phyloP scores from a whole-genome alignment of 768 basidiomycete species.

The Leccinum ochraceum region DNA sequence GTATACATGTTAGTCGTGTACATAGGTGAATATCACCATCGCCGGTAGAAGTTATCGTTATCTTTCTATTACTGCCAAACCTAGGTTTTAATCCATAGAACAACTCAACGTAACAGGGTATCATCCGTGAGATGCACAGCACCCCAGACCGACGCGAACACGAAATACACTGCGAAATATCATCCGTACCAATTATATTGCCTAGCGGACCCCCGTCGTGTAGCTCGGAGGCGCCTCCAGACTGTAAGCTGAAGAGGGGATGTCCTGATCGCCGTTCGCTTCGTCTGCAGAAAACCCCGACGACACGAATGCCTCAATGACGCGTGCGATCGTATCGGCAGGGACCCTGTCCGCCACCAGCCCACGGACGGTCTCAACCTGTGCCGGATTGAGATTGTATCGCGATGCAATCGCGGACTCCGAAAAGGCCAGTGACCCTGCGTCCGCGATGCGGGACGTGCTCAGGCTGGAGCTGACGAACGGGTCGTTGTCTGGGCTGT shows the following conservation, averaged over 20 bases:
- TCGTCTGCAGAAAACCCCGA: background rate
- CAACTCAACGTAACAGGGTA: too few relatives aligned
- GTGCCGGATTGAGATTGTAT: conserved; percentile 12
- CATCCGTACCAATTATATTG: too few relatives aligned
- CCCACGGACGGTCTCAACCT: conserved; percentile 15
- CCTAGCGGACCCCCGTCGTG: conserved; percentile 6
- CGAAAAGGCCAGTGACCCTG: background rate
- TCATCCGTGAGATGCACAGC: too few relatives aligned
- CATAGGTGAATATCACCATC: too few relatives aligned
- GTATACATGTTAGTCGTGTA: too few relatives aligned
- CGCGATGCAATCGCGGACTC: background rate
- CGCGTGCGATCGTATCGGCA: conserved; percentile 16
- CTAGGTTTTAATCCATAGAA: too few relatives aligned
- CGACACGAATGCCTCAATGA: conserved; percentile 14
- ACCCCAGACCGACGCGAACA: background rate
- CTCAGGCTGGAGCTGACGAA: background rate
- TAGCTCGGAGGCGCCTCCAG: conserved; percentile 23
- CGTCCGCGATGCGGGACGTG: background rate
- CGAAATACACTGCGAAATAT: too few relatives aligned
- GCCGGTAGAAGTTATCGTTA: too few relatives aligned
- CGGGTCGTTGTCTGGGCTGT: background rate
- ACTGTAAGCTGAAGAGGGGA: background rate
- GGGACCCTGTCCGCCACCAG: conserved; percentile 7
- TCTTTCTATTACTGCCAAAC: too few relatives aligned
- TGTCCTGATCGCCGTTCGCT: background rate